Conservation (phyloP, 495 filamentous ascomycete genomes). For the Lasiosphaeriaceae sp. region DNA sequence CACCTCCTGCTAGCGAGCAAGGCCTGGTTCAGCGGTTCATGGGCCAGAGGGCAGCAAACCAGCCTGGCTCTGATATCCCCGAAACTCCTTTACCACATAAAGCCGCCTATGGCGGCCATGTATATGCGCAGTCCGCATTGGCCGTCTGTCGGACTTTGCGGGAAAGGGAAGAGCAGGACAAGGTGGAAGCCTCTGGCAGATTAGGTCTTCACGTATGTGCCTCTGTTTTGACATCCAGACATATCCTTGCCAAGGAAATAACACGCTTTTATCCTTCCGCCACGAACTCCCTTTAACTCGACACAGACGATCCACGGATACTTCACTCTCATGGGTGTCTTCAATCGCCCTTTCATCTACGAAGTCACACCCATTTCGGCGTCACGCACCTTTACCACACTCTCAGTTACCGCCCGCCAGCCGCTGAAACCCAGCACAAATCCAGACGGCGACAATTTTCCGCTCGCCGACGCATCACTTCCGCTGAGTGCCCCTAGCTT, state of each 20-base stretch:
- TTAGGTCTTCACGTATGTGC: constrained; percentile 58
- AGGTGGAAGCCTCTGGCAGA: constrained; percentile 13
- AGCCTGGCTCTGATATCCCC: constrained; percentile 7
- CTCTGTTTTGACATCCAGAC: not conserved
- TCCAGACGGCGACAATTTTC: constrained; percentile 28
- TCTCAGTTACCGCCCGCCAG: constrained; percentile 56
- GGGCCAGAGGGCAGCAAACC: constrained; percentile 31
- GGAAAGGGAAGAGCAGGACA: constrained; percentile 34
- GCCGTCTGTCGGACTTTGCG: constrained; percentile 51
- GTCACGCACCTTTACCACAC: constrained; percentile 54
- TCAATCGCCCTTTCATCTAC: constrained; percentile 59
- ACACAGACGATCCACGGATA: constrained; percentile 61
- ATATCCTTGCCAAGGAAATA: not conserved
- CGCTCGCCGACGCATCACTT: constrained; percentile 29
- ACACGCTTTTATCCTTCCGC: not conserved
- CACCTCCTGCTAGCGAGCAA: not conserved
- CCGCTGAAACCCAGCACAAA: constrained; percentile 33
- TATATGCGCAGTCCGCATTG: constrained; percentile 62
- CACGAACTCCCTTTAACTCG: not conserved
- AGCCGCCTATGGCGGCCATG: constrained; percentile 60
- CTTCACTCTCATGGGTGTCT: constrained; percentile 56
- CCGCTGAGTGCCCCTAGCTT: constrained; percentile 53
- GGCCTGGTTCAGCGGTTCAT: constrained; percentile 33
- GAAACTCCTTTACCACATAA: constrained; percentile 9
- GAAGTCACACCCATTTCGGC: constrained; percentile 50